phyloP scores from a whole-genome alignment of 352 stramenopile species.

The Pythium rhizo-oryzae region DNA sequence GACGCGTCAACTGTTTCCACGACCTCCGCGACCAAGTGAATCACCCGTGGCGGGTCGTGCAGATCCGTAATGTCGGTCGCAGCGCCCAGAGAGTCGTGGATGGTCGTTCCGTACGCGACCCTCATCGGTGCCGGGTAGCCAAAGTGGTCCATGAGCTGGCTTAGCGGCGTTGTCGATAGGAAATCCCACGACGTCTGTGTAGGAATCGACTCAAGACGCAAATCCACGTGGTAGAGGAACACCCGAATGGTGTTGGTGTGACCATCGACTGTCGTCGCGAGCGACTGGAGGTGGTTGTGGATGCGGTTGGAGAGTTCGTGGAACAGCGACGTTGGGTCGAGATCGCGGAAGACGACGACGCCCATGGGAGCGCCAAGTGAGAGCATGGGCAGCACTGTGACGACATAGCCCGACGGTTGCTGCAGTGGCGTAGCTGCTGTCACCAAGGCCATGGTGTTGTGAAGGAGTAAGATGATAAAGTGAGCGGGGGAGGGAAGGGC shows the following conservation, averaged over 20 bases:
- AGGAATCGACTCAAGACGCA: background rate
- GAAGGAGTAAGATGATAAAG: no score
- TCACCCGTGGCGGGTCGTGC: background rate
- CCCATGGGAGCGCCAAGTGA: background rate
- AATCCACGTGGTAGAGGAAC: background rate
- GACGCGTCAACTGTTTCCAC: background rate
- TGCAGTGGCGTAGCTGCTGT: no score
- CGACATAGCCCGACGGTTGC: no score
- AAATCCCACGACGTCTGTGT: background rate
- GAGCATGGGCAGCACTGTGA: constrained; percentile 4
- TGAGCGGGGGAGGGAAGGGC: no score
- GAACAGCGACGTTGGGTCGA: background rate
- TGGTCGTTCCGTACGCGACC: background rate
- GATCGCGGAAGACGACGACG: background rate
- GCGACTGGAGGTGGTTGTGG: background rate
- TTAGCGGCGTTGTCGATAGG: background rate
- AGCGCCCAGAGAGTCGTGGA: background rate
- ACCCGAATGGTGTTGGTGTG: background rate
- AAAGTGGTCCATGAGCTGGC: background rate
- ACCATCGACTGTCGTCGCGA: background rate
- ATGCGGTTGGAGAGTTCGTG: background rate
- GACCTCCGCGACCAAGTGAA: constrained; percentile 1
- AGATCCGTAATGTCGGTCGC: background rate
- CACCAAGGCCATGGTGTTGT: no score
- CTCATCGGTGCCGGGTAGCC: background rate